Evolutionary conservation across 352 stramenopile genomes (phyloP).

Genomic region (Pythium monospermum): DNA sequence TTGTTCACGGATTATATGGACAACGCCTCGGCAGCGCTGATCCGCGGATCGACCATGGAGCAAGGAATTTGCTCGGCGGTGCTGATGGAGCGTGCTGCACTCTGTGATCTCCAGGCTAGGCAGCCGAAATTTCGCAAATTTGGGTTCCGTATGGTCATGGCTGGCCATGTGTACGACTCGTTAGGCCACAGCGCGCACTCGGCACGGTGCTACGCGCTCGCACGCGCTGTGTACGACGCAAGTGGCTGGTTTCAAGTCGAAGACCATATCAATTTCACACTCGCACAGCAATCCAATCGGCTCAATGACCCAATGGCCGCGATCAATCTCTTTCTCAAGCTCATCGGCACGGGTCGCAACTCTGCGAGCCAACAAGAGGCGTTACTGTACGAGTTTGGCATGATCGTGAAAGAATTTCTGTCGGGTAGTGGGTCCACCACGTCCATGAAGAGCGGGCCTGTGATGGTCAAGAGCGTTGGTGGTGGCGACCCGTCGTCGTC

Average conservation of each 20-base stretch:
- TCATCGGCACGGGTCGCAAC: slow-evolving; percentile 77
- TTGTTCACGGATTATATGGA: slow-evolving; percentile 88
- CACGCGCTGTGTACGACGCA: slow-evolving; percentile 72
- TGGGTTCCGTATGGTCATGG: slow-evolving; percentile 88
- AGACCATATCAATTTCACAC: slow-evolving; percentile 86
- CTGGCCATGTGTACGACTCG: slow-evolving; percentile 77
- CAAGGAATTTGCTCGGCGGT: slow-evolving; percentile 82
- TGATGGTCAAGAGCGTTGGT: slow-evolving; percentile 22
- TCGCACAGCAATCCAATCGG: slow-evolving; percentile 76
- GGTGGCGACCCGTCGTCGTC: background rate
- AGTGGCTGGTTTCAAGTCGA: slow-evolving; percentile 84
- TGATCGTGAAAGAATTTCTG: slow-evolving; percentile 80
- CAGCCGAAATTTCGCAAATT: slow-evolving; percentile 83
- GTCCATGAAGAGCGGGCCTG: slow-evolving; percentile 26
- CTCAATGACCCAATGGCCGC: slow-evolving; percentile 73
- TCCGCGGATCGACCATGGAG: slow-evolving; percentile 81
- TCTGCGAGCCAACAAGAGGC: slow-evolving; percentile 79
- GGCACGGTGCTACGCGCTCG: slow-evolving; percentile 75
- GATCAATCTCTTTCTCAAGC: slow-evolving; percentile 82
- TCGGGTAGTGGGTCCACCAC: slow-evolving; percentile 25
- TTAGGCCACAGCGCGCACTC: slow-evolving; percentile 68
- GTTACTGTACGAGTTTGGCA: slow-evolving; percentile 77
- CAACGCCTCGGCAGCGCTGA: slow-evolving; percentile 71
- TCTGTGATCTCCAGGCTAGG: slow-evolving; percentile 70
- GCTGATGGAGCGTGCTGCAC: slow-evolving; percentile 68